Percentiles rank a stretch among this genome's conserved stretches.
These are phyloP conservation scores for Lichtheimia hyalospora DNA, from an alignment of 371 early-diverging fungal genomes.

Conservation along the genomic window DNA sequence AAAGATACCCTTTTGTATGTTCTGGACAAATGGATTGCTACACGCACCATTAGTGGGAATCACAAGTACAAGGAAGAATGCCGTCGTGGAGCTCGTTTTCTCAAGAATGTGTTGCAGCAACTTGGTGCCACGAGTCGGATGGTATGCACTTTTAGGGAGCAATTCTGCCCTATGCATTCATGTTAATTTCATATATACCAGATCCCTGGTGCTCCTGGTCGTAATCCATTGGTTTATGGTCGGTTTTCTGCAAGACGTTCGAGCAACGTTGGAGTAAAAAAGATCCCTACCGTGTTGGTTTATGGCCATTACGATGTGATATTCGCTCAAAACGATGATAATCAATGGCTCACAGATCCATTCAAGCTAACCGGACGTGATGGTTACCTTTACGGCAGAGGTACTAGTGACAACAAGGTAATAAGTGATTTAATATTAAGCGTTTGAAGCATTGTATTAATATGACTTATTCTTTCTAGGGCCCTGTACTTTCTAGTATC, in stretches of 20 bases:
- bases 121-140: conserved; percentile 73
- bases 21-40: conserved; percentile 70
- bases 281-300: conserved; percentile 61
- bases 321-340: conserved; percentile 56
- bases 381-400: conserved; percentile 81
- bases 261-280: conserved; percentile 5
- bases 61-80: conserved; percentile 72
- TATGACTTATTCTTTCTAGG: conserved; percentile 23
- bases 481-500: conserved; percentile 75
- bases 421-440: neutral
- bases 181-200: conserved; percentile 1
- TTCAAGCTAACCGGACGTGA: conserved; percentile 56
- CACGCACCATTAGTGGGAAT: conserved; percentile 70
- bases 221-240: conserved; percentile 79
- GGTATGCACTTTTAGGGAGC: conserved; percentile 29
- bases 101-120: conserved; percentile 69
- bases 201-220: conserved; percentile 63
- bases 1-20: conserved; percentile 62
- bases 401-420: conserved; percentile 81
- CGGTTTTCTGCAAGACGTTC: conserved; percentile 55
- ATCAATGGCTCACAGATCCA: conserved; percentile 55
- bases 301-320: conserved; percentile 91
- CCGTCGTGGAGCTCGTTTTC: conserved; percentile 71
- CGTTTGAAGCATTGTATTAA: neutral
- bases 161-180: neutral